Conservation (phyloP, 345 rosid genomes). For the Hypericum perforatum region DNA sequence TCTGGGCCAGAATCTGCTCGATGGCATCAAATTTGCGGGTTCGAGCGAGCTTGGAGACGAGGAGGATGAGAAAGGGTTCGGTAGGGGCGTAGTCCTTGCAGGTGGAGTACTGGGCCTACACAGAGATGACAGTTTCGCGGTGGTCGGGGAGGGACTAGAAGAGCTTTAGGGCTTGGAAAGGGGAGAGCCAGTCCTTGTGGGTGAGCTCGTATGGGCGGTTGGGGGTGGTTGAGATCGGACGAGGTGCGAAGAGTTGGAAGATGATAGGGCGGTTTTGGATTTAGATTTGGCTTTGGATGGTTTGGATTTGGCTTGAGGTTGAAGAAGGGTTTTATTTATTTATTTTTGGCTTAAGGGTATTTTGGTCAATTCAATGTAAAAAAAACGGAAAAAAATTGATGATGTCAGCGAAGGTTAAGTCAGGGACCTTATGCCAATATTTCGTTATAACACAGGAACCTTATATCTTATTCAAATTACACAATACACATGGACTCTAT, state of each 20-base stretch:
- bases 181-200: conserved; percentile 82
- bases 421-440: too few relatives aligned
- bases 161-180: conserved; percentile 50
- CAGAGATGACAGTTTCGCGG: conserved; percentile 35
- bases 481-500: too few relatives aligned
- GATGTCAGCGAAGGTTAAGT: too few relatives aligned
- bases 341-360: too few relatives aligned
- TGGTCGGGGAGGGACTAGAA: conserved; percentile 37
- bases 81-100: conserved; percentile 74
- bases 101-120: conserved; percentile 45
- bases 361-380: too few relatives aligned
- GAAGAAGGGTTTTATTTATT: too few relatives aligned
- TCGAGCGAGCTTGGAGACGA: conserved; percentile 45
- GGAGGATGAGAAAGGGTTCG: conserved; percentile 48
- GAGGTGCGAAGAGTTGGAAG: not conserved
- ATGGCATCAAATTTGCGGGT: conserved; percentile 61
- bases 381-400: too few relatives aligned
- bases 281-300: too few relatives aligned
- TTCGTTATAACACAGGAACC: too few relatives aligned
- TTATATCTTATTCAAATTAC: too few relatives aligned
- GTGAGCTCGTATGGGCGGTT: conserved; percentile 27
- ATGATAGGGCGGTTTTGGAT: not conserved
- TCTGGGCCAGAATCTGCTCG: conserved; percentile 38
- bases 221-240: not conserved
- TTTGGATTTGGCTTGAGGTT: too few relatives aligned